Conservation (phyloP, 495 filamentous ascomycete species). For the Lophiostoma macrostomum region DNA sequence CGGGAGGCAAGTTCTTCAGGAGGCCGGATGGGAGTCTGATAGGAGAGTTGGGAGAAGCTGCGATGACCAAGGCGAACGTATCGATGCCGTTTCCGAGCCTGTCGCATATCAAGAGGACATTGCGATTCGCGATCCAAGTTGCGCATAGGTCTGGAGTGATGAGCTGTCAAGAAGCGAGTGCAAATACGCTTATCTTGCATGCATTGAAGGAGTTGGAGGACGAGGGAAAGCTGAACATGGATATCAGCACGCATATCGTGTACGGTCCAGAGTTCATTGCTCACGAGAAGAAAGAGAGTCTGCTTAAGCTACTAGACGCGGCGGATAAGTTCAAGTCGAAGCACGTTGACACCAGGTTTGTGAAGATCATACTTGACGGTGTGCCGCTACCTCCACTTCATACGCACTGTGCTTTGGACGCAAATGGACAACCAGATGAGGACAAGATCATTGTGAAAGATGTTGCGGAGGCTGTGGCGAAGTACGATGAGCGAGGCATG, state of each 20-base stretch:
- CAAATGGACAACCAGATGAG: conserved; percentile 1
- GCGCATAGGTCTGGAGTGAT: conserved; percentile 23
- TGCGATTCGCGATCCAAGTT: conserved; percentile 11
- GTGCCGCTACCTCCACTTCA: conserved; percentile 17
- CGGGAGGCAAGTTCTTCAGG: conserved; percentile 12
- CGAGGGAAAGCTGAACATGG: conserved; percentile 14
- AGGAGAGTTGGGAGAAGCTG: conserved; percentile 20
- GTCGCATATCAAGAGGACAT: conserved; percentile 20
- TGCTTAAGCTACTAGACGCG: conserved; percentile 13
- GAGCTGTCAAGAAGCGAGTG: conserved; percentile 20
- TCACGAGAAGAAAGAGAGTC: conserved; percentile 1
- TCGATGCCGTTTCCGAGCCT: conserved; percentile 10
- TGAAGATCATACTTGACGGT: conserved; percentile 30
- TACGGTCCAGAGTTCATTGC: conserved; percentile 20
- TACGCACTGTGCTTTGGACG: conserved; percentile 22
- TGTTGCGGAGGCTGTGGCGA: conserved; percentile 9
- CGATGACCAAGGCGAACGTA: conserved; percentile 16
- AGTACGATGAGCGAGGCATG: conserved; percentile 14
- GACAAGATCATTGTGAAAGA: conserved; percentile 8
- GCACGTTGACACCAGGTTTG: conserved; percentile 29
- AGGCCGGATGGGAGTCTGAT: conserved; percentile 16
- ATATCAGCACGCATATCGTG: conserved; percentile 25
- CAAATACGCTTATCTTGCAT: conserved; percentile 16
- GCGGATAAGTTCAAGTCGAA: conserved; percentile 15
- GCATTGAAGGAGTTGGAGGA: conserved; percentile 19